A percentile compares a stretch with the other conserved stretches of the same genome.
Conservation (phyloP, 202 grass and related monocot species). For the Musa balbisiana region DNA sequence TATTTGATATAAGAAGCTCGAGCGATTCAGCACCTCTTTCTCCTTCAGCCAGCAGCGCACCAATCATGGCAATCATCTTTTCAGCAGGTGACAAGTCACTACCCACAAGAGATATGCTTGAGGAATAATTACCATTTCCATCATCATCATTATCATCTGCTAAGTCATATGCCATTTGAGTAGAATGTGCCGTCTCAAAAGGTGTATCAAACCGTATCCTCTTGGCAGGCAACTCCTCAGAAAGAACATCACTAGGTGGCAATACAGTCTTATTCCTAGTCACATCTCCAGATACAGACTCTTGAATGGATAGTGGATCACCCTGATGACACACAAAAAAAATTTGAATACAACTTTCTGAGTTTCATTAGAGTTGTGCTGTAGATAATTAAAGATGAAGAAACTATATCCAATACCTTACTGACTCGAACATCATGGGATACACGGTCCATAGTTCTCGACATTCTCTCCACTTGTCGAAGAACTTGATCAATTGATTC, state of each 20-base stretch:
- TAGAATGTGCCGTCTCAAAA: constrained; percentile 24
- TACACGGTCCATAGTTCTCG: constrained; percentile 65
- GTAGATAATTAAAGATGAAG: not conserved
- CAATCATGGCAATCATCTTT: constrained; percentile 99
- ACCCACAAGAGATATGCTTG: constrained; percentile 41
- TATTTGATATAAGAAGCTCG: constrained; percentile 77
- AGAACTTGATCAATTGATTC: constrained; percentile 88
- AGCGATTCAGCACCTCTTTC: constrained; percentile 96
- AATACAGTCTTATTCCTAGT: constrained; percentile 36
- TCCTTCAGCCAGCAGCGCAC: constrained; percentile 95
- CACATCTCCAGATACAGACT: constrained; percentile 35
- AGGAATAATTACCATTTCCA: constrained; percentile 30
- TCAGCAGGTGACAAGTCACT: constrained; percentile 68
- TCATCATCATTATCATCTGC: constrained; percentile 32
- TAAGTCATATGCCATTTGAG: constrained; percentile 28
- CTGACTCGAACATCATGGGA: constrained; percentile 38
- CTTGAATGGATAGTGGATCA: constrained; percentile 37
- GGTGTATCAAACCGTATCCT: constrained; percentile 47
- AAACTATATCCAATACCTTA: constrained; percentile 42
- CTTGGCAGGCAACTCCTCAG: constrained; percentile 46
- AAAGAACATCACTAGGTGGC: constrained; percentile 40
- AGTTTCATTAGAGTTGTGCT: not conserved
- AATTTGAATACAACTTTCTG: constrained; percentile 5
- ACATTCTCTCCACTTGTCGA: constrained; percentile 88
- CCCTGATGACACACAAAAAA: constrained; percentile 40